Evolutionary conservation across 2,329 filamentous ascomycete species (phyloP), one percentile per base, ranked within the genome.

Genomic region (Pochonia chlamydosporia): DNA sequence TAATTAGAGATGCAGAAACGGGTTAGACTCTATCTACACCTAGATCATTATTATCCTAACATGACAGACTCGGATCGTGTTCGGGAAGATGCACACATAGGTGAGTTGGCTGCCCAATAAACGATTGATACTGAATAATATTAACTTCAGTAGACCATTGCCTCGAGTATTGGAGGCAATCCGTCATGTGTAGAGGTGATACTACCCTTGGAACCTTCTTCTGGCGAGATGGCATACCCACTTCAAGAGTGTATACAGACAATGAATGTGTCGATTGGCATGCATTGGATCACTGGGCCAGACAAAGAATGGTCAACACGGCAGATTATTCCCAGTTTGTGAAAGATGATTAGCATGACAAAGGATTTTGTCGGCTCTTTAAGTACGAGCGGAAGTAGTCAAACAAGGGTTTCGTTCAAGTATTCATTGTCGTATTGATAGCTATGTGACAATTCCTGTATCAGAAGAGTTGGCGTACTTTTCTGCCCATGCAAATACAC

Each of bases 171-270:
- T 46, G 44, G 44, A 24, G 44, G 5, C 10, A 39, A 21, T 39
- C 33, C 7, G 35, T 21, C 31, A 46, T 46, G 44, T 40, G 44
- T 14, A 31, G 44, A 16, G 44, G 44, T 16, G 44, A 46, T 35
- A 21, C 35, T 4, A 46, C 44, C 11, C 31, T 46, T 9, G 31
- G 20, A 7, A 46, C 44, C 7, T 46, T 46, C n/a, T 24, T 40
- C n/a, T 46, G 44, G 44, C 25, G n/a, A 6, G 14, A 46, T 16
- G 44, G 44, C 21, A 26, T 40, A 20, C 31, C 44, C n/a, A 40
- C 35, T 11, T 46, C 44, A 18, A 24, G 44, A n/a, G 44, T 46
- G 31, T 46, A 46, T 25, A 46, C 33, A n/a, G 35, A 46, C 28
- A 39, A 46, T 30, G 33, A 46, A 23, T 46, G 44, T 24, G 33